These are phyloP conservation scores for Tetraselmis striata DNA, from an alignment of 139 green algal species.

Conservation along the genomic window DNA sequence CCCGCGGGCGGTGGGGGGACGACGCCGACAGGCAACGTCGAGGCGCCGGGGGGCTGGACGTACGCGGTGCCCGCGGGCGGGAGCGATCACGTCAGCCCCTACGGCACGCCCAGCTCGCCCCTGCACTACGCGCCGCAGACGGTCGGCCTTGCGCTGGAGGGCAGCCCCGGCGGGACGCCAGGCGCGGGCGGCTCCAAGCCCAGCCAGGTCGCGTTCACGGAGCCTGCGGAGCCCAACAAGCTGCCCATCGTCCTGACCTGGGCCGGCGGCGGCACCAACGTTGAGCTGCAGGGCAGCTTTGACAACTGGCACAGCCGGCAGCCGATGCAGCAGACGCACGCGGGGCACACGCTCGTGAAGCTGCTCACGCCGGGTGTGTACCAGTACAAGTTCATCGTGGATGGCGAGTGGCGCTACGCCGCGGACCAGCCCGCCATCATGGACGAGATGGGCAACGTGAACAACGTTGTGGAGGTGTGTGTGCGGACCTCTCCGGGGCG, in stretches of 20 bases:
- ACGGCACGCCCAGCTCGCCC: background rate
- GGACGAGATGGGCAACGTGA: slow-evolving; percentile 96
- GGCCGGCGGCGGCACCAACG: background rate
- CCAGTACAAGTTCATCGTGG: slow-evolving; percentile 97
- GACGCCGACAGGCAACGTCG: background rate
- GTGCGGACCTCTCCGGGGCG: no score
- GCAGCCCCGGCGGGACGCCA: background rate
- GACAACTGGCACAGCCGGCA: background rate
- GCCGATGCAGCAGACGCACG: background rate
- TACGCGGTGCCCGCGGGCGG: no score
- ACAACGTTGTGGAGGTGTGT: slow-evolving; percentile 98
- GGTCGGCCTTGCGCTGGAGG: background rate
- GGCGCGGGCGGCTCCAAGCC: background rate
- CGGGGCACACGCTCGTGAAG: background rate
- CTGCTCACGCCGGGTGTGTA: background rate
- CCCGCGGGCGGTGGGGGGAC: no score
- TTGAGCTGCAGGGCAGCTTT: background rate
- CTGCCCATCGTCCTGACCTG: background rate
- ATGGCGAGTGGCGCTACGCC: slow-evolving; percentile 93
- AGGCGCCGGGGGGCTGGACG: background rate
- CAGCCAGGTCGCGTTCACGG: background rate
- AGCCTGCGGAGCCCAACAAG: background rate
- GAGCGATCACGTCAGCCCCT: background rate
- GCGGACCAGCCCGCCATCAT: slow-evolving; percentile 92
- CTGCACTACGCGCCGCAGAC: background rate